Percentiles rank a stretch among this genome's conserved stretches.
Conservation (phyloP, 2,329 filamentous ascomycete species). For the Lachnellula occidentalis region DNA sequence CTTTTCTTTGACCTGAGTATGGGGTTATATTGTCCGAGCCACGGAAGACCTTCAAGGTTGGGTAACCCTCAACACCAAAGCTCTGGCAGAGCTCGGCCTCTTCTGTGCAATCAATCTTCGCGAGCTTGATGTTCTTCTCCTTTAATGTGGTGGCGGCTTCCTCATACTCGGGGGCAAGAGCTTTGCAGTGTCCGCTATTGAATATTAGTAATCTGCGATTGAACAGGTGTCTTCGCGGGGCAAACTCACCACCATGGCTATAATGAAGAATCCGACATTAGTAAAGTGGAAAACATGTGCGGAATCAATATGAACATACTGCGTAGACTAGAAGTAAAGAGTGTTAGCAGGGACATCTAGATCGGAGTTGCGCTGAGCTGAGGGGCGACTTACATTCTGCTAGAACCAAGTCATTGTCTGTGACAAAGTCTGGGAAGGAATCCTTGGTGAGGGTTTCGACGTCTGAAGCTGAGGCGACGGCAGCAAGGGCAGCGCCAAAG, state of each 20-base stretch:
- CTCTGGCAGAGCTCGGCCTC: slow-evolving; percentile 86
- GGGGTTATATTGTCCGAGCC: slow-evolving; percentile 74
- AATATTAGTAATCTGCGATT: slow-evolving; percentile 23
- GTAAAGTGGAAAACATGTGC: slow-evolving; percentile 14
- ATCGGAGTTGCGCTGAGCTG: neutral
- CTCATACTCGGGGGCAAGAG: slow-evolving; percentile 88
- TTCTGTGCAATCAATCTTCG: slow-evolving; percentile 92
- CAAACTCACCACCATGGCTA: slow-evolving; percentile 34
- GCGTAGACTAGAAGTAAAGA: slow-evolving; percentile 64
- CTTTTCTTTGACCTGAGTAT: slow-evolving; percentile 87
- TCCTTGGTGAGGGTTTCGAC: slow-evolving; percentile 81
- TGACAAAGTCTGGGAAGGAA: slow-evolving; percentile 81
- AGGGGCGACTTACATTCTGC: slow-evolving; percentile 72
- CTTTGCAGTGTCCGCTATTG: slow-evolving; percentile 82
- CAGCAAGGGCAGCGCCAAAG: slow-evolving; percentile 35
- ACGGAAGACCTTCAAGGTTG: slow-evolving; percentile 98
- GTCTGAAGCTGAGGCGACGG: slow-evolving; percentile 66
- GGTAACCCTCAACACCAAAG: slow-evolving; percentile 93
- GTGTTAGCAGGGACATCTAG: slow-evolving; percentile 14
- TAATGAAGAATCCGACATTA: slow-evolving; percentile 20
- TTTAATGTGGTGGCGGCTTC: slow-evolving; percentile 77
- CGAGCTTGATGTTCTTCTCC: slow-evolving; percentile 80
- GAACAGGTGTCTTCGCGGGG: slow-evolving; percentile 15
- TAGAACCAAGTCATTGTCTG: slow-evolving; percentile 80
- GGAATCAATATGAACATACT: slow-evolving; percentile 63